A percentile compares a stretch with the other conserved stretches of the same genome.
Evolutionary conservation across 257 asterid species (phyloP).

Genomic region (Gynochthodes officinalis): DNA sequence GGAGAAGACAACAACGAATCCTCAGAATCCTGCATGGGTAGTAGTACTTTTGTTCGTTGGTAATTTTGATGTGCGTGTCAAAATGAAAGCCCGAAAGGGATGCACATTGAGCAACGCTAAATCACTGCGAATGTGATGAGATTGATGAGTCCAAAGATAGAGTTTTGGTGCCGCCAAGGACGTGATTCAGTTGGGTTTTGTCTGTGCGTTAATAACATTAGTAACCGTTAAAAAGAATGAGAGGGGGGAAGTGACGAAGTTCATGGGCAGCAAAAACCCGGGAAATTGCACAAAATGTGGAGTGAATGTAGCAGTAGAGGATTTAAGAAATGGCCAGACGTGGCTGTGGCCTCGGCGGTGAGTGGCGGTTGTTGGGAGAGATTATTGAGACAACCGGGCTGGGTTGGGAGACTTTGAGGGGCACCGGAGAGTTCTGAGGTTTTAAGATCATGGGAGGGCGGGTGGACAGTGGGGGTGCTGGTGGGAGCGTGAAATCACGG

Average conservation of each 20-base stretch:
- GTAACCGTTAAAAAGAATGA: background rate
- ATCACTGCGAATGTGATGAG: constrained; percentile 5
- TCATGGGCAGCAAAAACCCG: too few species aligned
- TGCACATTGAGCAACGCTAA: too few species aligned
- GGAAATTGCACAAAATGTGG: constrained; percentile 10
- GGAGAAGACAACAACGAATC: constrained; percentile 21
- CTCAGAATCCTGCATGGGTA: constrained; percentile 36
- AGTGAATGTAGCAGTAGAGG: constrained; percentile 1
- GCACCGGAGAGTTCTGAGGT: background rate
- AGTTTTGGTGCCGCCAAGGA: constrained; percentile 43
- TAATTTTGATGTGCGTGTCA: too few species aligned
- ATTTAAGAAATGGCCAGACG: background rate
- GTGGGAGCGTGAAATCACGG: constrained; percentile 9
- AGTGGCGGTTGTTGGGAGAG: background rate
- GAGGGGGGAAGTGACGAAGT: background rate
- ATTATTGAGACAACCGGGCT: constrained; percentile 11
- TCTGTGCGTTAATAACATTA: too few species aligned
- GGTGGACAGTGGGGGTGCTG: too few species aligned
- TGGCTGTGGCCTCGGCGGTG: background rate
- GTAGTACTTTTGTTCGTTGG: too few species aligned
- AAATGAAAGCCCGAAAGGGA: background rate
- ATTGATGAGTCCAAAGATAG: constrained; percentile 18
- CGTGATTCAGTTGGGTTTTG: background rate
- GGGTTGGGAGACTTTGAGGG: background rate
- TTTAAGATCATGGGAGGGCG: background rate